Evolutionary conservation across 2,329 filamentous ascomycete genomes (phyloP), one percentile per base, ranked within the genome.

Genomic region (Fusarium mexicanum): DNA sequence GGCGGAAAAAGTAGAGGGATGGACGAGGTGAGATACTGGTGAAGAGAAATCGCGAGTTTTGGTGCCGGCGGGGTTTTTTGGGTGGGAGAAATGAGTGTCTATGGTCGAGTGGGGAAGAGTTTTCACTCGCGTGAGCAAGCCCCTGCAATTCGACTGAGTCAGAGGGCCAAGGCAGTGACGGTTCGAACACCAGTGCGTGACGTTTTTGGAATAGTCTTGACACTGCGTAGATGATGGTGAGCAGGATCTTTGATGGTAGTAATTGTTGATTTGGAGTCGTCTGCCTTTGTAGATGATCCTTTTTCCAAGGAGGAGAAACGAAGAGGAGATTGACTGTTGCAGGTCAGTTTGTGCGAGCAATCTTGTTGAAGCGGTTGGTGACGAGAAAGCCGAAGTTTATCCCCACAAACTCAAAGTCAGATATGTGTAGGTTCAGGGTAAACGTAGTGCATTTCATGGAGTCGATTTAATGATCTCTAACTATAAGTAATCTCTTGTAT

Each of bases 41-140:
- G 61, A 71, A 69, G 64, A 61, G 72, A 79, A 79, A 74, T 72
- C 57, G 69, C 63, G 69, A 67, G 68, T 73, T 70, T 69, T 41
- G 72, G 63, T 48, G 38, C 64, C 63, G 64, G 77, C 68, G 76
- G 75, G 73, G 77, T 64, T 71, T 76, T 73, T 73, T 74, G 48
- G 59, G 33, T 37, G 47, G 35, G 44, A 61, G 63, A 60, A 46
- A 64, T n/a, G 53, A 63, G 55, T 53, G 54, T 69, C 62, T 66
- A 61, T 81, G 80, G 80, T 79, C 80, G 78, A 81, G 79, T 78
- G 79, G 79, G 79, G 77, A 80, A 75, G 57, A 55, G 51, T 71
- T 57, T 69, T 75, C 62, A 68, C 73, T 72, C 51, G 61, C 18
- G 51, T 53, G 40, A 44, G 20, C 24, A 22, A 29, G 50, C 47